Evolutionary conservation across 164 flowering plant species (phyloP), one percentile per base, ranked within the genome.

Genomic region (Annona cherimola): DNA sequence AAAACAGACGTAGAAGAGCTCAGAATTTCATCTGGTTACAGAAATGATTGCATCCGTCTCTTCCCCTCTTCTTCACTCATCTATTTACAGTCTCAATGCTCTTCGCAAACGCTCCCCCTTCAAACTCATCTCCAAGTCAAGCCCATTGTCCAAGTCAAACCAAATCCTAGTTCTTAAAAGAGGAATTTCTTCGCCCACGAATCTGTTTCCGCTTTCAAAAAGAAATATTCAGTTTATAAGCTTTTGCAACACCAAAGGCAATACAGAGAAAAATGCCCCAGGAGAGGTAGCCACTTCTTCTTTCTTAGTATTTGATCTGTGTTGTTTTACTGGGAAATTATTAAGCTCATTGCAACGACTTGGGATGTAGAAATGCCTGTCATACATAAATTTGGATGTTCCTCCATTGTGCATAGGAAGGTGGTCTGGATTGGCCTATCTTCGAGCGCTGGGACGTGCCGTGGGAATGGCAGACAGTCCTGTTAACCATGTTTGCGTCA

Each of bases 361-460:
- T 50, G 57, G 8, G 57, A 50, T 8, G 8, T 50, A 8, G 57
- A 50, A 16, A 50, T 50, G 9, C 3, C 14, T 50, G n/a, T 50
- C 57, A 16, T 9, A 50, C 3, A 50, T 50, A 16, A 4, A 50
- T 50, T 50, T 50, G 57, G 14, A 50, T 50, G 57, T 50, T 50
- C 57, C 14, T 50, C 14, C 57, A 50, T n/a, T 16, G 57, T 50
- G 57, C 57, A 50, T 50, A 91, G 97, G 84, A 78, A 26, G 72
- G 45, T 69, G 84, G 70, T 75, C 60, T 70, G 66, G 82, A 84
- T 4, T 90, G 92, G 92, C 83, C 84, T 1, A 82, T 95, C 55
- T 74, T 93, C 44, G 74, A 80, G 80, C 82, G 96, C 1, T 95
- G 97, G 98, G 88, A 91, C 41, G 97, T 93, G 67, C 99, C 97